phyloP scores from a whole-genome alignment of 139 green algal species.

The Ettlia oleoabundans region DNA sequence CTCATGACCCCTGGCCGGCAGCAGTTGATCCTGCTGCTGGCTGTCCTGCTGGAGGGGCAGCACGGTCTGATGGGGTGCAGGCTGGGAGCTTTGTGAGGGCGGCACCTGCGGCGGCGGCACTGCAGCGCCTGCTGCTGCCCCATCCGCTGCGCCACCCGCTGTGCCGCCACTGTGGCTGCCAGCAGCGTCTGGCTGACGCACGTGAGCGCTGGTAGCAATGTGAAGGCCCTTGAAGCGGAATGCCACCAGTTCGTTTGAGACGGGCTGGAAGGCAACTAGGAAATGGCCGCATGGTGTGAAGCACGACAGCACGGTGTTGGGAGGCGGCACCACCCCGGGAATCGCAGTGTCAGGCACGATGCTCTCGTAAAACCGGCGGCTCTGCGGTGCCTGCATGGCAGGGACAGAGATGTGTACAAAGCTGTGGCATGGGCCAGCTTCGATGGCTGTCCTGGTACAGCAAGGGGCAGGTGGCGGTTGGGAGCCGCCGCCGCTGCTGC shows the following conservation, averaged over 20 bases:
- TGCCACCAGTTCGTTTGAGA: conserved; percentile 28
- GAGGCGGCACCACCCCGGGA: conserved; percentile 8
- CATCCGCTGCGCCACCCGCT: not conserved
- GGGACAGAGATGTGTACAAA: not conserved
- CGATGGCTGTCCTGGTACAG: not conserved
- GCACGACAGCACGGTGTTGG: conserved; percentile 5
- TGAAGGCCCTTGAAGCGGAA: conserved; percentile 38
- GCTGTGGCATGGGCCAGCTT: not conserved
- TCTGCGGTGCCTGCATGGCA: conserved; percentile 22
- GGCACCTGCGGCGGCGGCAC: not conserved
- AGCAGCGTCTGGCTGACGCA: not conserved
- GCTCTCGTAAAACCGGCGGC: conserved; percentile 41
- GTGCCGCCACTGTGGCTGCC: not conserved
- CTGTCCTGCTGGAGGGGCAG: not conserved
- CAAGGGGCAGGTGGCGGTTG: not conserved
- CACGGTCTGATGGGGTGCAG: not conserved
- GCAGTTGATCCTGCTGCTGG: conserved; percentile 7
- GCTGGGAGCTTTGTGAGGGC: not conserved
- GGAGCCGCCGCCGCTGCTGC: no score
- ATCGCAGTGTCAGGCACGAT: conserved; percentile 35
- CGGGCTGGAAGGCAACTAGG: conserved; percentile 36
- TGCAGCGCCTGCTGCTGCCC: not conserved
- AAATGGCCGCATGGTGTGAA: conserved; percentile 46
- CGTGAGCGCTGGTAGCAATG: not conserved
- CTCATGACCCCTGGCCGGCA: not conserved